These are phyloP conservation scores for Penicillium sp. DNA, from an alignment of 2,329 filamentous ascomycete genomes.

Conservation along the genomic window DNA sequence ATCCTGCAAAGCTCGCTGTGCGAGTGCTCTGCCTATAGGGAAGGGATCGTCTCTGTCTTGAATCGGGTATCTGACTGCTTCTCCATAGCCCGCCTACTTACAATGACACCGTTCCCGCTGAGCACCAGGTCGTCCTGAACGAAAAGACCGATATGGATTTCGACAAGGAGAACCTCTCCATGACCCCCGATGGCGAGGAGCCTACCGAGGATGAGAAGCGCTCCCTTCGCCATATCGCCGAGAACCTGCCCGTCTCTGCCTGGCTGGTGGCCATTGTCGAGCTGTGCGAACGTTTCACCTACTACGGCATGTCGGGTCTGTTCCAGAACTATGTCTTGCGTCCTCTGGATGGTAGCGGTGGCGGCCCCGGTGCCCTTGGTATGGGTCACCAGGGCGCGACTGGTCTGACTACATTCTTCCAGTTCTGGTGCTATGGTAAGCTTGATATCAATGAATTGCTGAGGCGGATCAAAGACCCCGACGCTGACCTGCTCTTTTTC, in stretches of 20 bases:
- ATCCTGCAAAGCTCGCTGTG: background rate
- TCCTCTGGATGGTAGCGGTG: conserved; percentile 41
- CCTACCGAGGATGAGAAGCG: conserved; percentile 55
- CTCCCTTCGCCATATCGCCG: conserved; percentile 55
- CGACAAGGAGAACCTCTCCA: conserved; percentile 34
- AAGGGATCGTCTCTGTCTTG: background rate
- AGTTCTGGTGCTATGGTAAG: conserved; percentile 56
- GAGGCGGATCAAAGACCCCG: background rate
- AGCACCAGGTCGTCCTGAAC: conserved; percentile 22
- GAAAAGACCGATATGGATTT: conserved; percentile 29
- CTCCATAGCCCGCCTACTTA: conserved; percentile 1
- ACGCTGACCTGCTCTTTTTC: conserved; percentile 3
- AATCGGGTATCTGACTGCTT: background rate
- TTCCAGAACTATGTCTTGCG: conserved; percentile 59
- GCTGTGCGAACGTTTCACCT: conserved; percentile 60
- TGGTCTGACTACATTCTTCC: conserved; percentile 55
- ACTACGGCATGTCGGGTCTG: conserved; percentile 56
- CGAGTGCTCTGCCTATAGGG: background rate
- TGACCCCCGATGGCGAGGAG: conserved; percentile 52
- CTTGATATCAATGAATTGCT: background rate
- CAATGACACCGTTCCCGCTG: conserved; percentile 21
- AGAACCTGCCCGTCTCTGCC: conserved; percentile 57
- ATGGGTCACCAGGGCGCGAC: conserved; percentile 50
- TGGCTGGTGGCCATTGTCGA: conserved; percentile 61
- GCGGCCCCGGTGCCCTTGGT: conserved; percentile 45